Evolutionary conservation across 2,329 filamentous ascomycete species (phyloP).

Genomic region (Botrytis hyacinthi): DNA sequence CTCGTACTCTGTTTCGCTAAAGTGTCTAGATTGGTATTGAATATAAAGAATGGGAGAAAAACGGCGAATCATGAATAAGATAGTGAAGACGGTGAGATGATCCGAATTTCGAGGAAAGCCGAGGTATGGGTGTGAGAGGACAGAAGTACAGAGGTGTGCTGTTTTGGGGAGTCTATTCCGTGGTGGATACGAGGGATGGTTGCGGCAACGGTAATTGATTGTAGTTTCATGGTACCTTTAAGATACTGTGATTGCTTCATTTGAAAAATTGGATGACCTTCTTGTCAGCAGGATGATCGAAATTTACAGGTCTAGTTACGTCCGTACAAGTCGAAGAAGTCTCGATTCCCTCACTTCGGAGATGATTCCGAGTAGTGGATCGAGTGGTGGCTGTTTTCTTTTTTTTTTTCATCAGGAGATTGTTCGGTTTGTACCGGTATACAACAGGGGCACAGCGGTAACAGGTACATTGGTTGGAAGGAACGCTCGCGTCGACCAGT

Average conservation of each 20-base stretch:
- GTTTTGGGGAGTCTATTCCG: background rate
- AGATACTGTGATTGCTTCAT: conserved; percentile 2
- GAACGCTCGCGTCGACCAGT: background rate
- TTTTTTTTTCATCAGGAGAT: conserved; percentile 7
- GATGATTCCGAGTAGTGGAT: conserved; percentile 6
- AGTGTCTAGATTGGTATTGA: conserved; percentile 3
- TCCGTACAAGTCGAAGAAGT: conserved; percentile 1
- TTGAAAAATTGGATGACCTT: background rate
- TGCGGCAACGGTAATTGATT: background rate
- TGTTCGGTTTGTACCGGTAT: conserved; percentile 5
- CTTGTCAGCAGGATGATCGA: background rate
- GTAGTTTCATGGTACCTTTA: background rate
- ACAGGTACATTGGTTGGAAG: background rate
- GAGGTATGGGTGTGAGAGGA: background rate
- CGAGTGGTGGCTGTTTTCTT: background rate
- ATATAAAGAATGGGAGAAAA: background rate
- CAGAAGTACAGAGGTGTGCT: background rate
- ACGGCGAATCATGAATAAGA: background rate
- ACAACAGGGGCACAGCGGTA: background rate
- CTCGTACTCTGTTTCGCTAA: conserved; percentile 7
- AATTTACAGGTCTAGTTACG: background rate
- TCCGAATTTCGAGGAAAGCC: background rate
- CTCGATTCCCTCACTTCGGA: background rate
- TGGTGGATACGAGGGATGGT: background rate
- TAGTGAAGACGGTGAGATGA: background rate